Evolutionary conservation across 768 basidiomycete genomes (phyloP).

Genomic region (Cyclocybe aegerita): DNA sequence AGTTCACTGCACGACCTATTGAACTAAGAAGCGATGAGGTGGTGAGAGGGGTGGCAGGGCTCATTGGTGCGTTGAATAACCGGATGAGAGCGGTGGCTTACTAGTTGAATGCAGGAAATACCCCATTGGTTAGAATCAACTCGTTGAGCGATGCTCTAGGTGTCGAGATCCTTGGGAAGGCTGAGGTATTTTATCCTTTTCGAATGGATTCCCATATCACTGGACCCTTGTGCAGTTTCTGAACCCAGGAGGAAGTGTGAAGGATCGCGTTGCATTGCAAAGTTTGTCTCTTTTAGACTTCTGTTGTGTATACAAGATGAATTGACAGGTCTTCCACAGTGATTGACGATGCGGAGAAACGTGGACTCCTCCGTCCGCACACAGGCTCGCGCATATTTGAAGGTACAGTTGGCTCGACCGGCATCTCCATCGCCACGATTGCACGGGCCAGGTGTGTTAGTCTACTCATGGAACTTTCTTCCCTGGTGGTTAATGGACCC

Average conservation of each 20-base stretch:
- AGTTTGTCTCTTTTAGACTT: constrained; percentile 48
- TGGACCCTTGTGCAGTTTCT: constrained; percentile 75
- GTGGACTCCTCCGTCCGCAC: constrained; percentile 78
- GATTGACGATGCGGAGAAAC: constrained; percentile 89
- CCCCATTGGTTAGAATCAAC: constrained; percentile 88
- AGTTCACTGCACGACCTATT: constrained; percentile 55
- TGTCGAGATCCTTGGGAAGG: constrained; percentile 94
- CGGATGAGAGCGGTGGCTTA: background rate
- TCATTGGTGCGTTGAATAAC: constrained; percentile 63
- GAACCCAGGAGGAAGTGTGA: constrained; percentile 97
- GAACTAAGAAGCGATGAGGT: constrained; percentile 77
- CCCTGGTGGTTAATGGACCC: background rate
- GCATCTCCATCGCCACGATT: constrained; percentile 95
- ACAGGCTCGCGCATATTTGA: constrained; percentile 95
- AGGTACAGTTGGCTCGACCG: constrained; percentile 94
- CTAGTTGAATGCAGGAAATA: constrained; percentile 66
- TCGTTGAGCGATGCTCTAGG: constrained; percentile 89
- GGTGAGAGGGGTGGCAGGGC: constrained; percentile 74
- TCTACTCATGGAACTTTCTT: background rate
- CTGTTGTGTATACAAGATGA: background rate
- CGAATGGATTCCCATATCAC: background rate
- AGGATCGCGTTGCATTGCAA: constrained; percentile 93
- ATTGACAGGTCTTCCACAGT: constrained; percentile 45
- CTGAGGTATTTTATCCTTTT: constrained; percentile 60
- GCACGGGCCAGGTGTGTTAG: constrained; percentile 73